These are phyloP conservation scores for Fusarium sp. DNA, from an alignment of 2,329 filamentous ascomycete genomes.

Conservation along the genomic window DNA sequence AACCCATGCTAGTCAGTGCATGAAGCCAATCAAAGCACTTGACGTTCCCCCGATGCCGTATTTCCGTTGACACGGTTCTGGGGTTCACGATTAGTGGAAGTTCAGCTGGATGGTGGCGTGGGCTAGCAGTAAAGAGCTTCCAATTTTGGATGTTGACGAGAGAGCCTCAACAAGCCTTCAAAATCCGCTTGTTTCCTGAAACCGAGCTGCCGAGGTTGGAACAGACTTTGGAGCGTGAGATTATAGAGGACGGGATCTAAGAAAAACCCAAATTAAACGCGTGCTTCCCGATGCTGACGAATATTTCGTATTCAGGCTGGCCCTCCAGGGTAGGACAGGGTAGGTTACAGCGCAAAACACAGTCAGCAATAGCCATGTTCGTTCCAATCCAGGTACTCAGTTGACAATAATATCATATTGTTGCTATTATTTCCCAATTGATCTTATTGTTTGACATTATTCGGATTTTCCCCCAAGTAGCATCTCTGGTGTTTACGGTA, in stretches of 20 bases:
- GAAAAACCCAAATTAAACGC: neutral
- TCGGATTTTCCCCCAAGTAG: neutral
- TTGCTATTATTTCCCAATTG: neutral
- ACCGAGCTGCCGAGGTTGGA: slow-evolving; percentile 18
- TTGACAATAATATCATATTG: neutral
- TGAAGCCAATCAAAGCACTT: slow-evolving; percentile 17
- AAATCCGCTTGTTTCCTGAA: neutral
- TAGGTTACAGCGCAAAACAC: neutral
- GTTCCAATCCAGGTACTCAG: too few relatives aligned
- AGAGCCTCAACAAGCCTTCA: slow-evolving; percentile 21
- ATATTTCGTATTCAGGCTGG: neutral
- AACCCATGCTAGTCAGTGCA: slow-evolving; percentile 2
- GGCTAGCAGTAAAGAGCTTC: neutral
- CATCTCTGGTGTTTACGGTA: neutral
- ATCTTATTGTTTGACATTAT: too few relatives aligned
- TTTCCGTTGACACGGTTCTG: slow-evolving; percentile 13
- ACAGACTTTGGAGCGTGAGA: neutral
- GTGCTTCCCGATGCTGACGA: neutral
- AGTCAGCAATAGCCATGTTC: neutral
- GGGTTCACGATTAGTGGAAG: slow-evolving; percentile 6
- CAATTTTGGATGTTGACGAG: neutral
- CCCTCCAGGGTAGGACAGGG: neutral
- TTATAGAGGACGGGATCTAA: slow-evolving; percentile 2
- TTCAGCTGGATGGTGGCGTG: slow-evolving; percentile 22
- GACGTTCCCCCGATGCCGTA: neutral